These are phyloP conservation scores for Fusarium sp. DNA, from an alignment of 2,329 filamentous ascomycete genomes.

Conservation along the genomic window DNA sequence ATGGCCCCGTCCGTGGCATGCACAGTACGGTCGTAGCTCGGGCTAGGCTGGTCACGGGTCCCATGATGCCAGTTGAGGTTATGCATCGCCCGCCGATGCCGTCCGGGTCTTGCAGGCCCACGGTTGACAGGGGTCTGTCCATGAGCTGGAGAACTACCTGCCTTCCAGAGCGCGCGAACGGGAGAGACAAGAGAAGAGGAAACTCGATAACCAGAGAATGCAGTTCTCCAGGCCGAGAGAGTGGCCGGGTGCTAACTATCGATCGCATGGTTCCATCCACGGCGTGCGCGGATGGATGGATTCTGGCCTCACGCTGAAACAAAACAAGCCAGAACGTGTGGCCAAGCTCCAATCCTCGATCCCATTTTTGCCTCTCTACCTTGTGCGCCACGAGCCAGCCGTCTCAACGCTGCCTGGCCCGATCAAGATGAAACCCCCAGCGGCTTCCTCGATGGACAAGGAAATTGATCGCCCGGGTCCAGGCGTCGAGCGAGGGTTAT, in stretches of 20 bases:
- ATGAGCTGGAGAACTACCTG: constrained; percentile 10
- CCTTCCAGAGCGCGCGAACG: not conserved
- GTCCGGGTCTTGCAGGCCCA: constrained; percentile 29
- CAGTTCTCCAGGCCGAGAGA: constrained; percentile 9
- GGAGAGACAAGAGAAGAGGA: constrained; percentile 4
- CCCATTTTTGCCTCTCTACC: constrained; percentile 19
- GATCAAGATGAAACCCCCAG: constrained; percentile 42
- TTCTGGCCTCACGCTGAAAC: constrained; percentile 44
- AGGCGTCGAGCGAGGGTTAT: constrained; percentile 31
- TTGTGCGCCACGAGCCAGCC: constrained; percentile 37
- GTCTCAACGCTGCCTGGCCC: constrained; percentile 26
- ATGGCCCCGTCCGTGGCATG: constrained; percentile 32
- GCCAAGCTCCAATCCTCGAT: constrained; percentile 40
- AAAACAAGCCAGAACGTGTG: constrained; percentile 41
- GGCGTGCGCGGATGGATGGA: constrained; percentile 36
- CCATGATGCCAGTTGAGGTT: constrained; percentile 20
- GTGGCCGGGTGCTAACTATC: constrained; percentile 13
- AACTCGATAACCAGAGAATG: constrained; percentile 3
- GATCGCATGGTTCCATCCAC: constrained; percentile 31
- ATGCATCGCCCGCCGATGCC: constrained; percentile 39
- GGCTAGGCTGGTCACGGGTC: constrained; percentile 34
- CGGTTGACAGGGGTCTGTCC: constrained; percentile 36
- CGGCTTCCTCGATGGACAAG: constrained; percentile 18
- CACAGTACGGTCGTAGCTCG: constrained; percentile 23
- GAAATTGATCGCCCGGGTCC: constrained; percentile 38